Conservation (phyloP, 345 rosid genomes). For the Fremontodendron californicum region DNA sequence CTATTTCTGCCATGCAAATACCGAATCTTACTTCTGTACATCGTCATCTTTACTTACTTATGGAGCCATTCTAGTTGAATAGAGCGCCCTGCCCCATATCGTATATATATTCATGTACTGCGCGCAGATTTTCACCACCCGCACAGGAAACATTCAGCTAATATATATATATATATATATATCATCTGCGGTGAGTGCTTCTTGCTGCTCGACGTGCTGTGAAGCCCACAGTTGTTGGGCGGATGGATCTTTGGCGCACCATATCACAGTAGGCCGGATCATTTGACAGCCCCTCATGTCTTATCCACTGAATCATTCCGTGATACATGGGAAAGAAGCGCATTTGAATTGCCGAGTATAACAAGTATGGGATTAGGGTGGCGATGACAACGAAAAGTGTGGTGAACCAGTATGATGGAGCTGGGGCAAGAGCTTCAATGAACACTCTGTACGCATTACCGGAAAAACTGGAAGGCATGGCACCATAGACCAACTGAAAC, state of each 20-base stretch:
- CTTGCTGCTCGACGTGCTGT: constrained; percentile 57
- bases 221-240: constrained; percentile 72
- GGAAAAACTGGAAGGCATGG: constrained; percentile 38
- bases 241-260: constrained; percentile 72
- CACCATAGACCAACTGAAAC: constrained; percentile 60
- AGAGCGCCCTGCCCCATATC: background rate
- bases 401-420: constrained; percentile 73
- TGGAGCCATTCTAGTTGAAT: background rate
- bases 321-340: constrained; percentile 94
- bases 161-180: too few relatives aligned
- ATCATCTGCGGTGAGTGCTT: background rate
- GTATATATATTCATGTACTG: background rate
- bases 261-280: constrained; percentile 67
- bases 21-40: constrained; percentile 14
- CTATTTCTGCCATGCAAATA: background rate
- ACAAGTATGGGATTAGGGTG: constrained; percentile 60
- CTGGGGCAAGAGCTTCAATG: constrained; percentile 69
- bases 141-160: background rate
- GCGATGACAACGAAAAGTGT: constrained; percentile 47
- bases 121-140: constrained; percentile 4
- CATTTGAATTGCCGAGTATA: constrained; percentile 59
- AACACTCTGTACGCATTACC: constrained; percentile 61
- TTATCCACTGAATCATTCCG: constrained; percentile 81
- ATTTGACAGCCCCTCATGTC: constrained; percentile 57
- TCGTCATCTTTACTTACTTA: background rate